Evolutionary conservation across 2,329 filamentous ascomycete species (phyloP).

Genomic region (Coniochaeta prunicola): DNA sequence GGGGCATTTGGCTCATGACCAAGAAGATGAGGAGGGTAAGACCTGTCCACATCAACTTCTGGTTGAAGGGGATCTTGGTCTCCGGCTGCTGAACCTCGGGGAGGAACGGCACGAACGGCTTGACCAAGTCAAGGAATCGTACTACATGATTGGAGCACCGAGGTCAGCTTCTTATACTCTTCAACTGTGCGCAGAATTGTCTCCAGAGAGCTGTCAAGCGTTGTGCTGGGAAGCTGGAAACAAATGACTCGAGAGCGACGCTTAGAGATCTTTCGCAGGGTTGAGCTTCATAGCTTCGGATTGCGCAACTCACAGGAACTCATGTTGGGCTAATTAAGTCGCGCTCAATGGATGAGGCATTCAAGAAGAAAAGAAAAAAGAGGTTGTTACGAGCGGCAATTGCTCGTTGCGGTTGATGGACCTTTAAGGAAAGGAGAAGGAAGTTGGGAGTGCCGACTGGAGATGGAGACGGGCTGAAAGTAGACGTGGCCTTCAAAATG

Average conservation of each 20-base stretch:
- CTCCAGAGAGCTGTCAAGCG: neutral
- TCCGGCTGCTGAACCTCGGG: conserved; percentile 98
- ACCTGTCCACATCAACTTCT: conserved; percentile 93
- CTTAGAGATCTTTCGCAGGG: neutral
- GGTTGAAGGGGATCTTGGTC: conserved; percentile 98
- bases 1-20: conserved; percentile 99
- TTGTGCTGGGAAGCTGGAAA: neutral
- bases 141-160: conserved; percentile 45
- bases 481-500: neutral
- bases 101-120: conserved; percentile 98
- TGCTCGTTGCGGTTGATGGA: conserved; percentile 16
- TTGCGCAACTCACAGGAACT: conserved; percentile 44
- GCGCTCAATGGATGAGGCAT: conserved; percentile 13
- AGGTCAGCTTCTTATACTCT: conserved; percentile 11
- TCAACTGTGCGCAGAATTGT: conserved; percentile 1
- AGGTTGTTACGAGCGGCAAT: conserved; percentile 20
- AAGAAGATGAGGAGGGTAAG: conserved; percentile 96
- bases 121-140: conserved; percentile 98
- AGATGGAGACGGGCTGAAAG: neutral
- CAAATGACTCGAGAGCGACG: neutral
- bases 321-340: conserved; percentile 34
- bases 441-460: conserved; percentile 67
- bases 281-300: neutral
- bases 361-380: conserved; percentile 22
- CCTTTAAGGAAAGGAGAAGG: conserved; percentile 35